Conservation (phyloP, 2,329 filamentous ascomycete genomes). For the Aspergillus persii region DNA sequence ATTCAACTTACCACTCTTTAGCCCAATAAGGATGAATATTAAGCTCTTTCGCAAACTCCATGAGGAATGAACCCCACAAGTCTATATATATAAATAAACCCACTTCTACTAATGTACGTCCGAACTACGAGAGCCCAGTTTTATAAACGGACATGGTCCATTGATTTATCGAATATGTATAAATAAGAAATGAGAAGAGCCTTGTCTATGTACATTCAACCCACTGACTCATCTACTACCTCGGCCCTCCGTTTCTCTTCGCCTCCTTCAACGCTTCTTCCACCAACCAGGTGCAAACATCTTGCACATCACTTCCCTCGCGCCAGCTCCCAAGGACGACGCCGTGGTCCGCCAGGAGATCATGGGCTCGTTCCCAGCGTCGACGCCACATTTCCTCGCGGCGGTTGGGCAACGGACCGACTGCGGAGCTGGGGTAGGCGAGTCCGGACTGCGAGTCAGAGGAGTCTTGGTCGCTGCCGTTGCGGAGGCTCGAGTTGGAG, state of each 20-base stretch:
- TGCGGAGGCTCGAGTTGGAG: slow-evolving; percentile 23
- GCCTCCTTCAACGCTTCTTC: slow-evolving; percentile 37
- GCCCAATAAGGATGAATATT: too few relatives aligned
- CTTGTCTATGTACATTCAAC: neutral
- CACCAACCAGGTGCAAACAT: slow-evolving; percentile 44
- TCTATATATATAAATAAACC: too few relatives aligned
- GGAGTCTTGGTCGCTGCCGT: slow-evolving; percentile 5
- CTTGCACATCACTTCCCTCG: slow-evolving; percentile 45
- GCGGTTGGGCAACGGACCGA: slow-evolving; percentile 41
- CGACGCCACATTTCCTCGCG: slow-evolving; percentile 50
- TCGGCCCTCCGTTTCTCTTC: neutral
- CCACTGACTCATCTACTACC: neutral
- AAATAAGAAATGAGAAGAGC: neutral
- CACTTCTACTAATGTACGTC: too few relatives aligned
- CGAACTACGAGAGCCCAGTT: too few relatives aligned
- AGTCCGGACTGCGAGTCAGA: slow-evolving; percentile 14
- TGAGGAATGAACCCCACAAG: too few relatives aligned
- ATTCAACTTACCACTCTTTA: too few relatives aligned
- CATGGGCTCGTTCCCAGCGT: slow-evolving; percentile 47
- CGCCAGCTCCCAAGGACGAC: slow-evolving; percentile 48
- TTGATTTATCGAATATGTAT: neutral
- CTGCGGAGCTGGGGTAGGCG: slow-evolving; percentile 6
- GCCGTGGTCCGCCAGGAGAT: slow-evolving; percentile 41
- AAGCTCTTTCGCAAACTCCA: too few relatives aligned
- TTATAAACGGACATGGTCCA: neutral